Evolutionary conservation across 1,139 yeast genomes (phyloP).

Genomic region (Diutina sp.): DNA sequence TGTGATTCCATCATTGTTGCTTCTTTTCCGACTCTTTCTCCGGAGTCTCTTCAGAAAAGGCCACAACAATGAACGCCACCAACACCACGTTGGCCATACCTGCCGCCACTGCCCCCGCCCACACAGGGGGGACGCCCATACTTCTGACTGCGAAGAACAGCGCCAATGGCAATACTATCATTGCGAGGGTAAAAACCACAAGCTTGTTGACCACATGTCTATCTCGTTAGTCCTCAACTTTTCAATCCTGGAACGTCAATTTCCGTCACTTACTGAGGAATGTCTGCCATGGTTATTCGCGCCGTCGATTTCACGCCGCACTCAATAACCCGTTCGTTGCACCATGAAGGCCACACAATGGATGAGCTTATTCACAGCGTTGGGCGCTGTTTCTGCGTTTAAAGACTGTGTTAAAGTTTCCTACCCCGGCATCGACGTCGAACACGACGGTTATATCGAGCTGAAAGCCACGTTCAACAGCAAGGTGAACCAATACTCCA

Average conservation of each 20-base stretch:
- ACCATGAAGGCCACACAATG: not conserved
- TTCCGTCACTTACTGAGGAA: conserved; percentile 39
- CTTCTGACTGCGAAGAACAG: conserved; percentile 59
- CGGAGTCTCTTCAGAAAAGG: conserved; percentile 58
- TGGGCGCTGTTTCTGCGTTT: not conserved
- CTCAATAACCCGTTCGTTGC: not conserved
- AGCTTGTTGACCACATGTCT: conserved; percentile 61
- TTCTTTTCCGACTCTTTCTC: not conserved
- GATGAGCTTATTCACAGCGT: not conserved
- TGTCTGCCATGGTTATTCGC: conserved; percentile 28
- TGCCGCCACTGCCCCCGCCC: conserved; percentile 89
- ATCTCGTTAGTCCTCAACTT: conserved; percentile 6
- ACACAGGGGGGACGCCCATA: conserved; percentile 37
- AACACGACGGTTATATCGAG: not conserved
- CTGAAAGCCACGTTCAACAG: not conserved
- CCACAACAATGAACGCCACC: conserved; percentile 75
- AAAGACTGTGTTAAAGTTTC: not conserved
- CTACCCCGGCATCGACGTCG: not conserved
- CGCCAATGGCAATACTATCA: conserved; percentile 68
- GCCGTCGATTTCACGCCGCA: not conserved
- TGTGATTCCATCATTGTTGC: not conserved
- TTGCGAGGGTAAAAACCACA: conserved; percentile 76
- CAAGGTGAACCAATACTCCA: not conserved
- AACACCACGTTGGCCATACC: conserved; percentile 76
- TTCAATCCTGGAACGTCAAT: not conserved